A percentile compares a stretch with the other conserved stretches of the same genome.
phyloP scores from a whole-genome alignment of 495 filamentous ascomycete genomes.

The Xylaria curta region DNA sequence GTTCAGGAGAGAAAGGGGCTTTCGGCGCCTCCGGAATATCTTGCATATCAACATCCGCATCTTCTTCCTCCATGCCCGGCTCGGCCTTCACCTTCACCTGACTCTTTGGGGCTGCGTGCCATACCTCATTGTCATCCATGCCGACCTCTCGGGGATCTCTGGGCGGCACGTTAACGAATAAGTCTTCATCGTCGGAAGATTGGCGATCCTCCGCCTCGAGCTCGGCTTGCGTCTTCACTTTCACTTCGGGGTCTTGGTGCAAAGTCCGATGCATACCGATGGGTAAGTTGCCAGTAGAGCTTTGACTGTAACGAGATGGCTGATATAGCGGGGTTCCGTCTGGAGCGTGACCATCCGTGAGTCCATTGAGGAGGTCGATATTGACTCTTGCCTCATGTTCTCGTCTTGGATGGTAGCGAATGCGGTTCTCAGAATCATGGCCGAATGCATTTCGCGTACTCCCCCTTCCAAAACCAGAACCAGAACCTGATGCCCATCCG shows the following conservation, averaged over 20 bases:
- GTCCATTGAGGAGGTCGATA: constrained; percentile 48
- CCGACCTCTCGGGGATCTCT: constrained; percentile 42
- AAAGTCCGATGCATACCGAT: constrained; percentile 60
- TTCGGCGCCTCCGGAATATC: constrained; percentile 43
- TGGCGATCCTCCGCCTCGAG: constrained; percentile 50
- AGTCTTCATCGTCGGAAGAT: constrained; percentile 51
- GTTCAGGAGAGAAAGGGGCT: constrained; percentile 41
- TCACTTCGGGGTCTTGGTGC: constrained; percentile 58
- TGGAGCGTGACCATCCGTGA: constrained; percentile 38
- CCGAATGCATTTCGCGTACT: constrained; percentile 36
- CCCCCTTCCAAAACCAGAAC: constrained; percentile 42
- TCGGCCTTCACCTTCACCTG: constrained; percentile 41
- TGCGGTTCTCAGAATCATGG: constrained; percentile 19
- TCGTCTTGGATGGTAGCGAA: constrained; percentile 36
- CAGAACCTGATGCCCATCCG: constrained; percentile 42
- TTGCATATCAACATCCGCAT: constrained; percentile 45
- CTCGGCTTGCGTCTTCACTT: constrained; percentile 61
- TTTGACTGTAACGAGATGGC: constrained; percentile 39
- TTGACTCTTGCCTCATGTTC: constrained; percentile 47
- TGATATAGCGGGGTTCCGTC: constrained; percentile 33
- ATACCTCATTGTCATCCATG: constrained; percentile 44
- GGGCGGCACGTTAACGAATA: constrained; percentile 45
- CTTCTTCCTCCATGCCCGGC: constrained; percentile 39
- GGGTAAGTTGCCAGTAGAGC: constrained; percentile 43
- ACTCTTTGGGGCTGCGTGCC: constrained; percentile 40